Percentiles rank a stretch among this genome's conserved stretches.
Conservation (phyloP, 2,329 filamentous ascomycete genomes). For the Fusarium sp. region DNA sequence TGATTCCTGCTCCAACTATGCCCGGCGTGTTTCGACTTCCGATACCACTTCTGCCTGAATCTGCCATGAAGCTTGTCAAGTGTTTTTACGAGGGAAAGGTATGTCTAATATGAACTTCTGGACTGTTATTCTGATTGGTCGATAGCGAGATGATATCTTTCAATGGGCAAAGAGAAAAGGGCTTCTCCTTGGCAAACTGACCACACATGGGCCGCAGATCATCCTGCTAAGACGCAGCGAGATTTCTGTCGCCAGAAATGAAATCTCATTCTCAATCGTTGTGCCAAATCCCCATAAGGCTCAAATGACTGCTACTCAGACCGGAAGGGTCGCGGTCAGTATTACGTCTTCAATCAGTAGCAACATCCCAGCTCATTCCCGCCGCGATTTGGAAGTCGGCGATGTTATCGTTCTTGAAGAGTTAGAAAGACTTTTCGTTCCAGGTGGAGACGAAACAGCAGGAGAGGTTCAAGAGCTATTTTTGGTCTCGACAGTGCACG, state of each 20-base stretch:
- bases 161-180: constrained; percentile 4
- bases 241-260: neutral
- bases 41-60: neutral
- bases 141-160: constrained; percentile 5
- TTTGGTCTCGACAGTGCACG: constrained; percentile 1
- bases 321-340: constrained; percentile 5
- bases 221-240: constrained; percentile 3
- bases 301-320: neutral
- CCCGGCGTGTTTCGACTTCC: constrained; percentile 6
- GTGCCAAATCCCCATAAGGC: neutral
- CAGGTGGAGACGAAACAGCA: neutral
- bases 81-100: constrained; percentile 3
- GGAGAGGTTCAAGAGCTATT: neutral
- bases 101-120: neutral
- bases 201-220: constrained; percentile 10
- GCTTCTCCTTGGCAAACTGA: neutral
- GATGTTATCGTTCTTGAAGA: neutral
- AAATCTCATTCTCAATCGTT: constrained; percentile 6
- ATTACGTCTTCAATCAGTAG: constrained; percentile 1
- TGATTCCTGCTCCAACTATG: constrained; percentile 7
- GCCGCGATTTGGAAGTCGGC: constrained; percentile 3
- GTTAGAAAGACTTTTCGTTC: constrained; percentile 1
- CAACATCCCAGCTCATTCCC: neutral
- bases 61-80: constrained; percentile 11
- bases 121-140: constrained; percentile 6